Evolutionary conservation across 2,329 filamentous ascomycete species (phyloP).

Genomic region (Paecilomyces fulvus): DNA sequence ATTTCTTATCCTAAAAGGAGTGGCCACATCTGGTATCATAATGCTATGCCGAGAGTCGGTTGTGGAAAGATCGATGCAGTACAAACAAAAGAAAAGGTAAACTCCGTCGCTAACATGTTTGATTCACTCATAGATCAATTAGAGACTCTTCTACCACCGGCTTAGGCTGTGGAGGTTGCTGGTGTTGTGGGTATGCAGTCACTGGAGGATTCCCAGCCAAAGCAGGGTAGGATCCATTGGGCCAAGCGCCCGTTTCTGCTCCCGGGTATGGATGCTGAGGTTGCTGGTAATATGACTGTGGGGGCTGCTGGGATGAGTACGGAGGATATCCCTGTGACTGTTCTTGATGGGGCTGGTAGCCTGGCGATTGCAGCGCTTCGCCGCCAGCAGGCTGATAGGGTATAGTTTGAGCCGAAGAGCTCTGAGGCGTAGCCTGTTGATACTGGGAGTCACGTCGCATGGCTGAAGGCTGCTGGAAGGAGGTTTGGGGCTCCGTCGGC

Average conservation of each 20-base stretch:
- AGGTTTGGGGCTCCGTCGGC: slow-evolving; percentile 10
- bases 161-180: slow-evolving; percentile 13
- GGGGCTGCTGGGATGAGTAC: slow-evolving; percentile 6
- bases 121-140: slow-evolving; percentile 18
- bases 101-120: slow-evolving; percentile 1
- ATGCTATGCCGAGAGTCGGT: slow-evolving; percentile 4
- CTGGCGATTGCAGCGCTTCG: slow-evolving; percentile 9
- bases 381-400: slow-evolving; percentile 9
- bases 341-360: slow-evolving; percentile 9
- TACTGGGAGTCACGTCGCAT: slow-evolving; percentile 15
- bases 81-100: background rate
- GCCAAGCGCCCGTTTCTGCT: slow-evolving; percentile 8
- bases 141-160: slow-evolving; percentile 22
- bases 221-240: slow-evolving; percentile 9
- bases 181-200: slow-evolving; percentile 10
- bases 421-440: slow-evolving; percentile 11
- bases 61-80: slow-evolving; percentile 3
- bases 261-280: slow-evolving; percentile 7
- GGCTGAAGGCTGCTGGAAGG: slow-evolving; percentile 14
- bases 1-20: slow-evolving; percentile 12
- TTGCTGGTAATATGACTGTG: slow-evolving; percentile 15
- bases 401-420: slow-evolving; percentile 5
- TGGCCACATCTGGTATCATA: slow-evolving; percentile 20
- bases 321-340: slow-evolving; percentile 1
- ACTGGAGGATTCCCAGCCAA: slow-evolving; percentile 12